These are phyloP conservation scores for Euclidium syriacum DNA, from an alignment of 345 rosid species.

Conservation along the genomic window DNA sequence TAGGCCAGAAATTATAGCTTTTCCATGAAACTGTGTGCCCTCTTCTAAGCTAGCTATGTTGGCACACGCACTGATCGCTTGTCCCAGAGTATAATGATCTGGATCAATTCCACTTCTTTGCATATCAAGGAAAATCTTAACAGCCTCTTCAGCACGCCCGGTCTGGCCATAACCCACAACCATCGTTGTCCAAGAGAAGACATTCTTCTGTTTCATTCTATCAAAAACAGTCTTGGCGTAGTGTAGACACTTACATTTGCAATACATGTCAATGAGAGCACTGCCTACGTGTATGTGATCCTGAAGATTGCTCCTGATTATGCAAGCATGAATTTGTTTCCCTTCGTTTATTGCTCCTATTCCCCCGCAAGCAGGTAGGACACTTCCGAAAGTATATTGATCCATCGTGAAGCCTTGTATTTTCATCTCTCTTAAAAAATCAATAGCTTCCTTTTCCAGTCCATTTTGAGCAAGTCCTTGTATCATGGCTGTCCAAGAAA, in stretches of 20 bases:
- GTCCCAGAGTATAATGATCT: conserved; percentile 79
- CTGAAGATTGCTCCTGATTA: conserved; percentile 47
- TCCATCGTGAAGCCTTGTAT: conserved; percentile 55
- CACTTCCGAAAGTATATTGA: conserved; percentile 85
- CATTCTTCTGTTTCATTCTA: conserved; percentile 62
- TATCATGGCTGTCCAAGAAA: conserved; percentile 88
- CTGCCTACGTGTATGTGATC: conserved; percentile 73
- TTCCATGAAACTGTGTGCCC: conserved; percentile 84
- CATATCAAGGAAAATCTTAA: conserved; percentile 59
- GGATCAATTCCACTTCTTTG: conserved; percentile 69
- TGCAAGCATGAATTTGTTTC: conserved; percentile 61
- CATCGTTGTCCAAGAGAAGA: conserved; percentile 94
- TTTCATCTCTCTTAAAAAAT: conserved; percentile 64
- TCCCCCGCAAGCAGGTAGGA: conserved; percentile 74
- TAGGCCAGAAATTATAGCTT: conserved; percentile 58
- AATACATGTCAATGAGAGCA: conserved; percentile 94
- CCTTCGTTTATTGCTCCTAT: conserved; percentile 56
- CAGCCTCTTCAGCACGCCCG: conserved; percentile 76
- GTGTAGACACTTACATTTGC: conserved; percentile 58
- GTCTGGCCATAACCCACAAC: conserved; percentile 87
- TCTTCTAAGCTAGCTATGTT: conserved; percentile 86
- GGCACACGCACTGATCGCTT: conserved; percentile 89
- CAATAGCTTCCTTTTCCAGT: conserved; percentile 51
- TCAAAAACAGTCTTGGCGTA: conserved; percentile 64
- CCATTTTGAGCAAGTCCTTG: conserved; percentile 73